phyloP scores from a whole-genome alignment of 176 grass and related monocot species.

The Musa acuminata region DNA sequence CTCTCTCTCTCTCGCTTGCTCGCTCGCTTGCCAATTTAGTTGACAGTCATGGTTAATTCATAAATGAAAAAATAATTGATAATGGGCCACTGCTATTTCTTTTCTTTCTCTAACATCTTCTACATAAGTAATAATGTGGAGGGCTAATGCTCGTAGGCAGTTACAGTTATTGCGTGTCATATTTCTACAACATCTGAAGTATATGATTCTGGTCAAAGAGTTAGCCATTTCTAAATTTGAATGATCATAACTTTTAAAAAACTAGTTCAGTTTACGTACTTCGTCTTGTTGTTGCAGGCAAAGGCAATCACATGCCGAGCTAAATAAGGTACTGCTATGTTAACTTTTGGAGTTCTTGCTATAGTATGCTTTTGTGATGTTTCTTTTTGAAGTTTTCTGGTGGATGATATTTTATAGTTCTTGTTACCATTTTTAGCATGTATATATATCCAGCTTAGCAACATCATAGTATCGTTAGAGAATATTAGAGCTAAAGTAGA shows the following conservation, averaged over 20 bases:
- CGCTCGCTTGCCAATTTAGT: neutral
- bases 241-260: neutral
- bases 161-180: neutral
- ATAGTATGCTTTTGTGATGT: neutral
- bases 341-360: neutral
- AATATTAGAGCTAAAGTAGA: neutral
- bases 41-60: neutral
- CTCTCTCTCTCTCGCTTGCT: neutral
- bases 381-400: neutral
- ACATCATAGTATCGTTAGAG: neutral
- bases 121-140: neutral
- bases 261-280: neutral
- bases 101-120: neutral
- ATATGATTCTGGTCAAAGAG: neutral
- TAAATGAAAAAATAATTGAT: neutral
- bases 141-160: neutral
- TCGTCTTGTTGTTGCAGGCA: slow-evolving; percentile 21
- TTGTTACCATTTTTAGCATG: neutral
- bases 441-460: neutral
- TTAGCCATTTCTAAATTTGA: neutral
- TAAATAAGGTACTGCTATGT: slow-evolving; percentile 23
- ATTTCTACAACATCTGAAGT: neutral
- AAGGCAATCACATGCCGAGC: slow-evolving; percentile 28
- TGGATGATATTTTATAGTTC: neutral
- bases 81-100: neutral